Evolutionary conservation across 2,329 filamentous ascomycete genomes (phyloP).

Genomic region (Zasmidium citrigriseum): DNA sequence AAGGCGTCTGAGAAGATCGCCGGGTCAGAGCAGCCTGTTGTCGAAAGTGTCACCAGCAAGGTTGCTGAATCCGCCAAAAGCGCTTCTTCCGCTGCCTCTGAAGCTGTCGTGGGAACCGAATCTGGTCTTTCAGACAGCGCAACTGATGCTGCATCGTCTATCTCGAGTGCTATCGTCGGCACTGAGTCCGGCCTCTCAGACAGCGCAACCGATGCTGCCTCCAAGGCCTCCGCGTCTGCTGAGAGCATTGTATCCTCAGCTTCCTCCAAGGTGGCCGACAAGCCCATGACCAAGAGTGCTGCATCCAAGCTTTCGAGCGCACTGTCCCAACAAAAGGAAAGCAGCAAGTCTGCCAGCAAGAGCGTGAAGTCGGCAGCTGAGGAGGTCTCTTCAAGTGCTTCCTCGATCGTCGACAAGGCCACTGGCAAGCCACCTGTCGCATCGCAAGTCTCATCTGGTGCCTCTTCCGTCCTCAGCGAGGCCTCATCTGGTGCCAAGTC

Average conservation of each 20-base stretch:
- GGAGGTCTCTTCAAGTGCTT: constrained; percentile 16
- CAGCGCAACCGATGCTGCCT: constrained; percentile 34
- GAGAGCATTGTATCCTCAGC: constrained; percentile 8
- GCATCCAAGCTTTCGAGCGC: constrained; percentile 26
- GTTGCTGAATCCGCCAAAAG: constrained; percentile 18
- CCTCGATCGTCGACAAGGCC: constrained; percentile 11
- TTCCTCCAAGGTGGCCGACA: constrained; percentile 6
- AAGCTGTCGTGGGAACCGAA: constrained; percentile 27
- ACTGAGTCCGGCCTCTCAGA: constrained; percentile 28
- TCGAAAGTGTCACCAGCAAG: constrained; percentile 11
- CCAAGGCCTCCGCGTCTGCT: not conserved
- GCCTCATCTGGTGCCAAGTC: constrained; percentile 30
- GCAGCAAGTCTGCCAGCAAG: constrained; percentile 18
- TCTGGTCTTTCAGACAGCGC: constrained; percentile 29
- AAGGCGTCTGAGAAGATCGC: constrained; percentile 39
- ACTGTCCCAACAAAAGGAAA: constrained; percentile 22
- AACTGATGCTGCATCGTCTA: constrained; percentile 34
- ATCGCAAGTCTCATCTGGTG: constrained; percentile 22
- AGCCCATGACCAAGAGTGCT: constrained; percentile 9
- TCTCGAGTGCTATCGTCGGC: constrained; percentile 20
- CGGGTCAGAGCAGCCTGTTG: constrained; percentile 11
- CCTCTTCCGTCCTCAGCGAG: constrained; percentile 29
- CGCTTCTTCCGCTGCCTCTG: constrained; percentile 27
- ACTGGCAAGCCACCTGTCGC: constrained; percentile 16
- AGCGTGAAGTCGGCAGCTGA: constrained; percentile 19